Evolutionary conservation across 2,329 filamentous ascomycete genomes (phyloP).

Genomic region (Phyllachora maydis): DNA sequence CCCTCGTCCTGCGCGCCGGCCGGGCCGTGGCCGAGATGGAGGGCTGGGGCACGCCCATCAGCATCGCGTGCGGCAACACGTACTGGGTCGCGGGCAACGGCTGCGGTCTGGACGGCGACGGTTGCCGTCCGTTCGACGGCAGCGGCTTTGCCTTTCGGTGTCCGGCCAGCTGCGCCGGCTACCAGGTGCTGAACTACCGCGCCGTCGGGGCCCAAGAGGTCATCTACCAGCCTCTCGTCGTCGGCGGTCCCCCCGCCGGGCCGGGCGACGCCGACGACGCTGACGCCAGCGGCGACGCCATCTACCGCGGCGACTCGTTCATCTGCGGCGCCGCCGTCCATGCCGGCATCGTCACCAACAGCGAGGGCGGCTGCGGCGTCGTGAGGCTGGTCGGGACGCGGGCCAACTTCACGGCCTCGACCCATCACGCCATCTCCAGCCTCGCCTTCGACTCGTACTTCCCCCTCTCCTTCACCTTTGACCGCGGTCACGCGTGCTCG

Average conservation of each 20-base stretch:
- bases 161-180: slow-evolving; percentile 47
- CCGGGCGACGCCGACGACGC: slow-evolving; percentile 12
- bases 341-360: slow-evolving; percentile 48
- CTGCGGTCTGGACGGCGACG: slow-evolving; percentile 54
- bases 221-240: slow-evolving; percentile 40
- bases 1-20: slow-evolving; percentile 44
- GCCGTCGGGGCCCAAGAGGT: slow-evolving; percentile 53
- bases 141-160: slow-evolving; percentile 55
- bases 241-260: slow-evolving; percentile 39
- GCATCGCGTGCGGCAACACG: slow-evolving; percentile 44
- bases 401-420: slow-evolving; percentile 35
- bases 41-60: slow-evolving; percentile 43
- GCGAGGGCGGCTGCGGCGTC: slow-evolving; percentile 53
- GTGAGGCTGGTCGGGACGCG: slow-evolving; percentile 45
- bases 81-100: slow-evolving; percentile 53
- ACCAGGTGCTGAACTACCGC: slow-evolving; percentile 46
- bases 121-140: slow-evolving; percentile 56
- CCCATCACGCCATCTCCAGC: slow-evolving; percentile 56
- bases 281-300: too few relatives aligned
- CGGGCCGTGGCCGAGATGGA: slow-evolving; percentile 37
- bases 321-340: slow-evolving; percentile 66
- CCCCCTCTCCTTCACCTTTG: slow-evolving; percentile 67
- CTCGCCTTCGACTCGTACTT: slow-evolving; percentile 74
- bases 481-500: slow-evolving; percentile 40
- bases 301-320: slow-evolving; percentile 73